Evolutionary conservation across 495 filamentous ascomycete species (phyloP).

Genomic region (Pyrenopolyporus hunteri): DNA sequence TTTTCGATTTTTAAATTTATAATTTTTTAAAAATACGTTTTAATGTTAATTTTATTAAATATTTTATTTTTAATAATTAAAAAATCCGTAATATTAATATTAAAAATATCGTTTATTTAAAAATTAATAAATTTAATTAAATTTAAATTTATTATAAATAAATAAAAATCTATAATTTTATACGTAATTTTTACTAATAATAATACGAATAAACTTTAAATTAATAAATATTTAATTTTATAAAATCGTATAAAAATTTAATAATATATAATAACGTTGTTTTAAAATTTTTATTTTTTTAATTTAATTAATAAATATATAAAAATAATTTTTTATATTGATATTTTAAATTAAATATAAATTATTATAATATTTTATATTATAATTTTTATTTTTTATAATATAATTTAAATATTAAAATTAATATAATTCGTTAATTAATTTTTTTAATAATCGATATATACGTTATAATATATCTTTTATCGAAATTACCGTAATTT

Average conservation of each 20-base stretch:
- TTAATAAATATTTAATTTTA: not conserved
- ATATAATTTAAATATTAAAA: not conserved
- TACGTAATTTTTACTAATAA: not conserved
- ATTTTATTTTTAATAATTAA: not conserved
- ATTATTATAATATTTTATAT: not conserved
- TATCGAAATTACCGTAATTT: too few relatives aligned
- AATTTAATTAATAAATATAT: not conserved
- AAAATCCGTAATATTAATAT: not conserved
- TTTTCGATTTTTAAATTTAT: not conserved
- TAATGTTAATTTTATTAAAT: not conserved
- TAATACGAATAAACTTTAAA: not conserved
- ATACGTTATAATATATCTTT: too few relatives aligned
- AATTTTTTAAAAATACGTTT: not conserved
- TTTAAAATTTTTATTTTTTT: not conserved
- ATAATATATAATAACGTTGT: not conserved
- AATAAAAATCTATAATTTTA: too few relatives aligned
- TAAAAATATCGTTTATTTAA: not conserved
- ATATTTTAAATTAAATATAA: not conserved
- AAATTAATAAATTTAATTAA: not conserved
- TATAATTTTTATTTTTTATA: not conserved
- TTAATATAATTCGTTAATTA: too few relatives aligned
- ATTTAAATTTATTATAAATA: too few relatives aligned
- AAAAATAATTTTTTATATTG: not conserved
- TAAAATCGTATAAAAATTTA: not conserved
- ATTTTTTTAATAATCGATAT: too few relatives aligned